Base-by-base conservation (phyloP, 495 filamentous ascomycete genomes). In the Penicillium chermesinum region DNA sequence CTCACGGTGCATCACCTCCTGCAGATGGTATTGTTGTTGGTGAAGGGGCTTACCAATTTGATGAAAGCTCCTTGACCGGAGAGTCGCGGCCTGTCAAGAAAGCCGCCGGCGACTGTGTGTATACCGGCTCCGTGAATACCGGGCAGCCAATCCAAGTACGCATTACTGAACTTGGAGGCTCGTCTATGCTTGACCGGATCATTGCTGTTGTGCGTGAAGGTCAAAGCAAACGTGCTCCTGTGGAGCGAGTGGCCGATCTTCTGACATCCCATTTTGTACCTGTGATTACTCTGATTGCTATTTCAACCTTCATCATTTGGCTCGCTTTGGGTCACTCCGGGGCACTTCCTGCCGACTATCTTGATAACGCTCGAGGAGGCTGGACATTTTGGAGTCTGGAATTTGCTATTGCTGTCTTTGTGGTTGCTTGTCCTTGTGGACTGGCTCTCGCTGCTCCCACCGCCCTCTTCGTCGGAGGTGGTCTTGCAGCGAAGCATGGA, bases 321-420 rank as follows among this genome's bases (percentile, higher is more conserved):
- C 72, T 96, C 12, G 66, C 74, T 0, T 73, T 96, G 15, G 90
- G 91, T 0, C 56, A 82, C 21, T 80, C 84, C 1, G 87, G 88
- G 7, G 56, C 59, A 3, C 72, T 96, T 7, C 82, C 89, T 0
- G 54, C 48, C 2, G 75, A 83, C 49, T 95, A 84, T 55, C 74
- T 87, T 8, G 83, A 85, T 39, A 62, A 70, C 27, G 70, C 78
- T 4, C 74, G 80, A 16, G 89, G 88, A 18, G 86, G 88, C 12
- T 95, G 90, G 88, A 75, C 85, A 0, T 84, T 87, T 14, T 97
- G 90, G 80, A 86, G 87, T 15, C 71, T 97, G 32, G 83, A 91
- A 44, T 97, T 97, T 60, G 87, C 91, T 0, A 96, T 96, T 51
- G 82, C 93, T 3, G 91, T 96, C 2, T 96, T 96, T 65, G 88